phyloP scores from a whole-genome alignment of 305 asterid genomes.

The Fraxinus platypoda region DNA sequence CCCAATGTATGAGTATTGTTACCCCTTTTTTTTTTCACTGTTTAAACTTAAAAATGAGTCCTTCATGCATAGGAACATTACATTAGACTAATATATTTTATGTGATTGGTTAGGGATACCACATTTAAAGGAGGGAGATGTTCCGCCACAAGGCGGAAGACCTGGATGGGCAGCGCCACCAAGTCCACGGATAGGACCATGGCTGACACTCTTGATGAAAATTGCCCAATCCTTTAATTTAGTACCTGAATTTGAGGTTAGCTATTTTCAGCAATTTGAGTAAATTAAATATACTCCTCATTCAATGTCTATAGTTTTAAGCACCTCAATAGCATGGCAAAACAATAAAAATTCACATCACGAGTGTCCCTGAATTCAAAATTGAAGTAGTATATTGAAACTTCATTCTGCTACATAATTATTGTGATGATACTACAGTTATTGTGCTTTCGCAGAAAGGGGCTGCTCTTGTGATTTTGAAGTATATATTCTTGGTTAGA shows the following conservation, averaged over 20 bases:
- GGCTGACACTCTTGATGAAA: constrained; percentile 78
- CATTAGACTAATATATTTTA: constrained; percentile 6
- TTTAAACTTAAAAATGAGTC: not conserved
- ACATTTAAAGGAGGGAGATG: constrained; percentile 83
- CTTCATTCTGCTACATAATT: not conserved
- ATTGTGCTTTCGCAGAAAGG: not conserved
- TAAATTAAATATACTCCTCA: not conserved
- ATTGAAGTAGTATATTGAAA: not conserved
- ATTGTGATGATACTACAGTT: not conserved
- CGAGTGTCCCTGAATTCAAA: not conserved
- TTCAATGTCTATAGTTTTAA: not conserved
- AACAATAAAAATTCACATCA: not conserved
- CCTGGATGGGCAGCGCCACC: constrained; percentile 98
- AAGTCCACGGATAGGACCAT: constrained; percentile 80
- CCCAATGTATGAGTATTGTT: not conserved
- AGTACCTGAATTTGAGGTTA: constrained; percentile 87
- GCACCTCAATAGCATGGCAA: not conserved
- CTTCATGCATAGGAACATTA: not conserved
- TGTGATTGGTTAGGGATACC: constrained; percentile 65
- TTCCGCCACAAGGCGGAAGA: constrained; percentile 76
- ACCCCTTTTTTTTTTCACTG: too few species aligned
- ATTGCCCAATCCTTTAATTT: constrained; percentile 74
- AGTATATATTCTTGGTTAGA: not conserved
- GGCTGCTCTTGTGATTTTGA: not conserved
- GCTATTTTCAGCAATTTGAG: not conserved